A percentile compares a stretch with the other conserved stretches of the same genome.
These are phyloP conservation scores for Piper longum DNA, from an alignment of 164 flowering plant genomes.

Conservation along the genomic window DNA sequence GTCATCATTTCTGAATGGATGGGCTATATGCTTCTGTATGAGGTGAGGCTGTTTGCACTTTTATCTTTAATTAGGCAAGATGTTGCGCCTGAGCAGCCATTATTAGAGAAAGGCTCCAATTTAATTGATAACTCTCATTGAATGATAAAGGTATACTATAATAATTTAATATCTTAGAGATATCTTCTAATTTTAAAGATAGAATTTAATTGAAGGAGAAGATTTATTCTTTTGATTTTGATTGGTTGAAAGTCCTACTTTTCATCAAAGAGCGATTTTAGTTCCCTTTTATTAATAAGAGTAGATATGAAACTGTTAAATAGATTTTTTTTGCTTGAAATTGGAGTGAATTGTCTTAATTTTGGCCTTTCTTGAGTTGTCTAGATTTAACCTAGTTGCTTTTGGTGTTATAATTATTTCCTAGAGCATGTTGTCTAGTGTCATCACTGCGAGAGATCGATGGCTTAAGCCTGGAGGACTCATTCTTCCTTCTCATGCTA, in stretches of 20 bases:
- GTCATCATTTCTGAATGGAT: slow-evolving; percentile 99
- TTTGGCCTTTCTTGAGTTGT: neutral
- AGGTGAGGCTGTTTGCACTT: slow-evolving; percentile 16
- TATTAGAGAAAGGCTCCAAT: slow-evolving; percentile 3
- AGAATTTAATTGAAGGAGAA: too few species aligned
- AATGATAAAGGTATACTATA: slow-evolving; percentile 26
- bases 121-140: slow-evolving; percentile 39
- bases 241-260: too few species aligned
- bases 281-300: slow-evolving; percentile 13
- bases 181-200: too few species aligned
- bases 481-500: slow-evolving; percentile 90
- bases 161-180: too few species aligned
- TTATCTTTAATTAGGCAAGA: neutral
- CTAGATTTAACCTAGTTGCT: too few species aligned
- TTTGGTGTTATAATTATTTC: neutral
- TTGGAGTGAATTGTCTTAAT: neutral
- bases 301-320: slow-evolving; percentile 27
- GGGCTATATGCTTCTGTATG: slow-evolving; percentile 98
- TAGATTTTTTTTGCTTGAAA: neutral
- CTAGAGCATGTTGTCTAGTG: slow-evolving; percentile 98
- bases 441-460: slow-evolving; percentile 88
- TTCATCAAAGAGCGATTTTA: too few species aligned
- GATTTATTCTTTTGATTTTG: too few species aligned
- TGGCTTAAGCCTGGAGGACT: slow-evolving; percentile 98
- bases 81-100: too few species aligned